A percentile compares a stretch with the other conserved stretches of the same genome.
phyloP scores from a whole-genome alignment of 192 early-diverging fungal species.

The Phycomyces blakesleeanus region DNA sequence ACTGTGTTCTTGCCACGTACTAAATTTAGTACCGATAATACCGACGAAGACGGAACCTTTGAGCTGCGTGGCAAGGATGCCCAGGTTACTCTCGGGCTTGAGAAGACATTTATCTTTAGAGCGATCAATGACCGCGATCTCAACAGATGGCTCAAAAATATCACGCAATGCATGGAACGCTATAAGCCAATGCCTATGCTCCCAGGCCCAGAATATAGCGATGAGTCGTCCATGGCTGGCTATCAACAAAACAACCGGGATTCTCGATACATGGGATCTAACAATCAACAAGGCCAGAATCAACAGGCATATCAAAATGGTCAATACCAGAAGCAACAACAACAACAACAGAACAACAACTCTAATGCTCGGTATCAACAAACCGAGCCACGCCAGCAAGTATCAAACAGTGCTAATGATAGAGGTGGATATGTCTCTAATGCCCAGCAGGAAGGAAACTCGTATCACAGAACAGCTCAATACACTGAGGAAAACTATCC shows the following conservation, averaged over 20 bases:
- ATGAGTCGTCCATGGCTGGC: neutral
- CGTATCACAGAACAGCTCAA: too few relatives aligned
- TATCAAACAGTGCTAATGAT: neutral
- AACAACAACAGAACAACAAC: neutral
- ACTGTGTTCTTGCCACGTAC: conserved; percentile 16
- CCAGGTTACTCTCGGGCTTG: neutral
- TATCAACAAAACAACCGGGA: too few relatives aligned
- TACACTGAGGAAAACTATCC: too few relatives aligned
- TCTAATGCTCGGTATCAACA: too few relatives aligned
- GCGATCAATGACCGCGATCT: neutral
- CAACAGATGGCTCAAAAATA: neutral
- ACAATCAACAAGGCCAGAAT: neutral
- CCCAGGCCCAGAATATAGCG: neutral
- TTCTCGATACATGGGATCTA: too few relatives aligned
- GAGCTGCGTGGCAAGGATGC: conserved; percentile 7
- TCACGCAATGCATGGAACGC: neutral
- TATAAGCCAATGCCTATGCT: neutral
- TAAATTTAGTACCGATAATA: neutral
- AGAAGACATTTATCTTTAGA: neutral
- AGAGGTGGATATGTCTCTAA: neutral
- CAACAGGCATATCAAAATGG: too few relatives aligned
- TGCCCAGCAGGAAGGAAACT: neutral
- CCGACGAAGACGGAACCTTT: conserved; percentile 2
- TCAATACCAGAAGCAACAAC: neutral
- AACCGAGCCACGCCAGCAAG: too few relatives aligned